Conservation (phyloP, 2,329 filamentous ascomycete genomes). For the Cercospora zeae-maydis region DNA sequence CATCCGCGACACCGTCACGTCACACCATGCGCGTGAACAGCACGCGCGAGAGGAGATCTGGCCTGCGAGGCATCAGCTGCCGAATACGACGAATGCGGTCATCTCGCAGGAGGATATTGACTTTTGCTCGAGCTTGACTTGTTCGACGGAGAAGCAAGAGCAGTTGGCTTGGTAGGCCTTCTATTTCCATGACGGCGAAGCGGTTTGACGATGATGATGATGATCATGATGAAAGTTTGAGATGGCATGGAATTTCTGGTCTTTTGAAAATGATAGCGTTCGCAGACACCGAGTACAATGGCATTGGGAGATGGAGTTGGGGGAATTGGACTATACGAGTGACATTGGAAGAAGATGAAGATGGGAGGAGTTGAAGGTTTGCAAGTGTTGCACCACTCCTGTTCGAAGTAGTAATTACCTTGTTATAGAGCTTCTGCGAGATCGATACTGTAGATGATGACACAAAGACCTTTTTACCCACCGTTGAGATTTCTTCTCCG, state of each 20-base stretch:
- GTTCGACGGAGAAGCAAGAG: slow-evolving; percentile 24
- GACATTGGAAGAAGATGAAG: not conserved
- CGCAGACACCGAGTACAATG: not conserved
- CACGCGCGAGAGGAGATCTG: slow-evolving; percentile 49
- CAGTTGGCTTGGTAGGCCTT: slow-evolving; percentile 29
- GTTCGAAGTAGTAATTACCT: not conserved
- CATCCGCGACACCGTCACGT: slow-evolving; percentile 48
- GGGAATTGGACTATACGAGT: not conserved
- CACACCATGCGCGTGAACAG: slow-evolving; percentile 49
- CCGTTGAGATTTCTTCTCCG: not conserved
- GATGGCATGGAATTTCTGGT: not conserved
- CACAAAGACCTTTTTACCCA: not conserved
- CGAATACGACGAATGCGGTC: slow-evolving; percentile 17
- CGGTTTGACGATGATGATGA: not conserved
- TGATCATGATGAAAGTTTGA: not conserved
- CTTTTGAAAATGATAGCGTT: slow-evolving; percentile 8
- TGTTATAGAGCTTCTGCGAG: not conserved
- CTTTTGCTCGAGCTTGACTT: slow-evolving; percentile 32
- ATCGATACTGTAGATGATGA: not conserved
- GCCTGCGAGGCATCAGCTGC: slow-evolving; percentile 47
- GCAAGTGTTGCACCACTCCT: slow-evolving; percentile 6
- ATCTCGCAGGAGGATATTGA: slow-evolving; percentile 29
- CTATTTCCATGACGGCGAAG: not conserved
- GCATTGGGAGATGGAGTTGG: not conserved
- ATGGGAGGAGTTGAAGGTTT: slow-evolving; percentile 5